phyloP scores from a whole-genome alignment of 2,329 filamentous ascomycete genomes.

The Neocatenulostroma microsporum region DNA sequence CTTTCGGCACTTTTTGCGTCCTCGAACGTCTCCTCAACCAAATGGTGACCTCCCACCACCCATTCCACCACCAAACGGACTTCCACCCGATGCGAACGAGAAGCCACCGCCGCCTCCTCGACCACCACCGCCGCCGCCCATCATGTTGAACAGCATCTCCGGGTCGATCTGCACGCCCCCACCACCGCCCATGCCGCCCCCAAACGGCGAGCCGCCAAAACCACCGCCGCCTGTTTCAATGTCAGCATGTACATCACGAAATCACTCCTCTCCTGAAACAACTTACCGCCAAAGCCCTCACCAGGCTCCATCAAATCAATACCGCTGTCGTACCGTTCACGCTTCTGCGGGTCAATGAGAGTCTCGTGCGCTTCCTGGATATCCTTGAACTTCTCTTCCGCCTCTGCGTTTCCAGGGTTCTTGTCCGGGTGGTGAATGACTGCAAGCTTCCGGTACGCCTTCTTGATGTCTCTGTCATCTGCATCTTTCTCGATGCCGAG shows the following conservation, averaged over 20 bases:
- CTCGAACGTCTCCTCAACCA: not conserved
- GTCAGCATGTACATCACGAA: no score
- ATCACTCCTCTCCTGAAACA: no score
- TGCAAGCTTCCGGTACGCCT: slow-evolving; percentile 81
- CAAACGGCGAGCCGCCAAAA: slow-evolving; percentile 38
- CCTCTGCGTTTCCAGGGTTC: slow-evolving; percentile 76
- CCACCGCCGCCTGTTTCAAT: slow-evolving; percentile 35
- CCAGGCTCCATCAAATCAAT: slow-evolving; percentile 82
- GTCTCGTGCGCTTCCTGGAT: slow-evolving; percentile 94
- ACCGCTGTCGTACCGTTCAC: slow-evolving; percentile 89
- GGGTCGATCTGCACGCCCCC: slow-evolving; percentile 55
- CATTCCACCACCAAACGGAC: no score
- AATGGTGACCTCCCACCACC: slow-evolving; percentile 5
- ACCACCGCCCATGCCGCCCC: slow-evolving; percentile 41
- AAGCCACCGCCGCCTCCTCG: slow-evolving; percentile 48
- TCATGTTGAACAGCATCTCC: slow-evolving; percentile 76
- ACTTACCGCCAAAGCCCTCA: slow-evolving; percentile 78
- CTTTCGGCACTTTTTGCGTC: no score
- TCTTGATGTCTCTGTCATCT: slow-evolving; percentile 82
- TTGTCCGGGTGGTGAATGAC: slow-evolving; percentile 98
- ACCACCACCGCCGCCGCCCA: slow-evolving; percentile 55
- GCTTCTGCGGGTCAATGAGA: slow-evolving; percentile 68
- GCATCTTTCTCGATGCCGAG: slow-evolving; percentile 73
- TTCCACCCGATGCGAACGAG: slow-evolving; percentile 25
- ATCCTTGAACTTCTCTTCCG: slow-evolving; percentile 85